A percentile compares a stretch with the other conserved stretches of the same genome.
These are phyloP conservation scores for Dipteronia dyeriana DNA, from an alignment of 345 rosid species.

Conservation along the genomic window DNA sequence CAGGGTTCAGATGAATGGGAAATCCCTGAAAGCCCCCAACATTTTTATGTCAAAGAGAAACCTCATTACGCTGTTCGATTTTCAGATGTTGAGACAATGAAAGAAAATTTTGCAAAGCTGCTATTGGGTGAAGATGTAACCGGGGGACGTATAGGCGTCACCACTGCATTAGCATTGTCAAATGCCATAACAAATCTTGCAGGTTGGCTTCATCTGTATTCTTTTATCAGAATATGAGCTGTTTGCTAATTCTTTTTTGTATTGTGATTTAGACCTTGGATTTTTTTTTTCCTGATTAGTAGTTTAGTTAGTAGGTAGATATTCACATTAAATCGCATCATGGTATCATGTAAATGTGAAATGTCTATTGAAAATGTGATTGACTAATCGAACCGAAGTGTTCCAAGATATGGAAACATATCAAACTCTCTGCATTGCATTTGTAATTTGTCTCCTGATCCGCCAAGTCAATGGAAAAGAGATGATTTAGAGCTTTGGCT, in stretches of 20 bases:
- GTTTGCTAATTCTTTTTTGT: constrained; percentile 10
- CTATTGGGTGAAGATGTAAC: constrained; percentile 82
- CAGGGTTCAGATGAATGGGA: constrained; percentile 59
- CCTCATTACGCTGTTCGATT: constrained; percentile 38
- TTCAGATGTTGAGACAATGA: constrained; percentile 79
- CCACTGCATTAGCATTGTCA: constrained; percentile 78
- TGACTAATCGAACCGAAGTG: neutral
- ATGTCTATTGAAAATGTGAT: neutral
- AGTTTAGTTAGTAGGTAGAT: neutral
- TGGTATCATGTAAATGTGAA: neutral
- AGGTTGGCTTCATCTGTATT: constrained; percentile 40
- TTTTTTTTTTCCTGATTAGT: neutral
- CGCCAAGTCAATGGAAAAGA: neutral
- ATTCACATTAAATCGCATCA: neutral
- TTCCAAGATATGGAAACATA: neutral
- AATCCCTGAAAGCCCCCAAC: constrained; percentile 54
- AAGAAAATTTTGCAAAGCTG: constrained; percentile 82
- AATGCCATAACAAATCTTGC: constrained; percentile 88
- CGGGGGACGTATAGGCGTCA: constrained; percentile 73
- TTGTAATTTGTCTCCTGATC: neutral
- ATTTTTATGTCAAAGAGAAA: constrained; percentile 58
- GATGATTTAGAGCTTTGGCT: neutral
- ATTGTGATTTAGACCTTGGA: neutral
- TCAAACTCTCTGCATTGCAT: too few relatives aligned
- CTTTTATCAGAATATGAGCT: constrained; percentile 3